phyloP scores from a whole-genome alignment of 805 yeast species.

The Candida loeiensis region DNA sequence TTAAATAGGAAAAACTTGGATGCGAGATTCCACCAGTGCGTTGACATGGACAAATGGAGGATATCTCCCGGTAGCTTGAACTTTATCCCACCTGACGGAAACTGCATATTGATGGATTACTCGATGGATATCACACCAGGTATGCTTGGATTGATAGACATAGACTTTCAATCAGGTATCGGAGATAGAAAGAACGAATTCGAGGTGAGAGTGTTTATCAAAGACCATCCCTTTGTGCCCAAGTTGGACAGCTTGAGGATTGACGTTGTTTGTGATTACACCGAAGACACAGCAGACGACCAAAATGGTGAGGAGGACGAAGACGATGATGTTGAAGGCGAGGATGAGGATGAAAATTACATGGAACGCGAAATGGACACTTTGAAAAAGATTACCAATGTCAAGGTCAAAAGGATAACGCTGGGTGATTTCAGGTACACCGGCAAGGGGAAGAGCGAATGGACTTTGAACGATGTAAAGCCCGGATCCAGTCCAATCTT shows the following conservation, averaged over 20 bases:
- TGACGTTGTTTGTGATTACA: conserved; percentile 22
- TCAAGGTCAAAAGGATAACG: conserved; percentile 62
- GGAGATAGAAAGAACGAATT: conserved; percentile 57
- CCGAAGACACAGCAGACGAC: neutral
- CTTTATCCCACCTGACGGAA: conserved; percentile 90
- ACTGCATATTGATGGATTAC: conserved; percentile 59
- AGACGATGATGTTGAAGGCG: conserved; percentile 3
- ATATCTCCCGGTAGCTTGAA: conserved; percentile 45
- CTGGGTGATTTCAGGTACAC: conserved; percentile 70
- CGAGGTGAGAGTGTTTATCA: conserved; percentile 53
- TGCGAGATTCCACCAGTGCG: conserved; percentile 71
- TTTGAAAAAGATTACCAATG: conserved; percentile 31
- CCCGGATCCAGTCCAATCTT: conserved; percentile 68
- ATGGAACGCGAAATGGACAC: conserved; percentile 41
- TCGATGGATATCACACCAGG: conserved; percentile 46
- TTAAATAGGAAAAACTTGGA: conserved; percentile 44
- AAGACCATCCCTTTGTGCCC: conserved; percentile 24
- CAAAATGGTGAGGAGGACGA: conserved; percentile 1
- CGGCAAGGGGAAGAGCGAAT: conserved; percentile 52
- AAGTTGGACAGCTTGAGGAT: conserved; percentile 32
- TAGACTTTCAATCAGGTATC: conserved; percentile 51
- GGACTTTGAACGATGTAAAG: conserved; percentile 58
- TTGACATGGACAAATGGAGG: conserved; percentile 53
- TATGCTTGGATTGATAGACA: conserved; percentile 51
- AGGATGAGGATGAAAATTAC: conserved; percentile 1